Conservation (phyloP, 1,139 yeast species). For the Pichia sp. region DNA sequence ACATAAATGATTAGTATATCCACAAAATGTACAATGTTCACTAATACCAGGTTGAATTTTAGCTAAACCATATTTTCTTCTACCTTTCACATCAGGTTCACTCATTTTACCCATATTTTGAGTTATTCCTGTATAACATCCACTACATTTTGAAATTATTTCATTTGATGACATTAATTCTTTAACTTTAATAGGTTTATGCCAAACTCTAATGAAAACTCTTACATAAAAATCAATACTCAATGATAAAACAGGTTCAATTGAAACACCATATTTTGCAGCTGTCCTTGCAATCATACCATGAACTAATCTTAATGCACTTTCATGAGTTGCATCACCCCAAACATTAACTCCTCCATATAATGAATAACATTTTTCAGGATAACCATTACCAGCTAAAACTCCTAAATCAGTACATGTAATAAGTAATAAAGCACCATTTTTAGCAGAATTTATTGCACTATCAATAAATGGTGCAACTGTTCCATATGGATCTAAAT, state of each 20-base stretch:
- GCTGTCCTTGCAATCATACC: slow-evolving; percentile 74
- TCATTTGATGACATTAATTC: slow-evolving; percentile 66
- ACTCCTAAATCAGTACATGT: slow-evolving; percentile 97
- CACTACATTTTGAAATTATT: slow-evolving; percentile 77
- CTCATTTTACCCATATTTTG: slow-evolving; percentile 70
- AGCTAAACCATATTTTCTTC: slow-evolving; percentile 46
- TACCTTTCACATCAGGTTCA: slow-evolving; percentile 32
- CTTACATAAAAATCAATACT: slow-evolving; percentile 92
- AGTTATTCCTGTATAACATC: slow-evolving; percentile 67
- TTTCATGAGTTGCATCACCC: slow-evolving; percentile 85
- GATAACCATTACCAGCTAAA: slow-evolving; percentile 91
- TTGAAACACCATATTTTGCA: slow-evolving; percentile 77
- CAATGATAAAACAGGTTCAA: slow-evolving; percentile 78
- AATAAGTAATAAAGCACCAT: slow-evolving; percentile 77
- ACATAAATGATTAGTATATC: slow-evolving; percentile 62
- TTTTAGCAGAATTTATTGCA: slow-evolving; percentile 73
- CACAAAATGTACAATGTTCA: slow-evolving; percentile 63
- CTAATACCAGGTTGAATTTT: slow-evolving; percentile 49
- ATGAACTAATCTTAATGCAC: slow-evolving; percentile 79
- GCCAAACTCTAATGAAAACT: slow-evolving; percentile 67
- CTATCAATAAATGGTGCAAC: slow-evolving; percentile 93
- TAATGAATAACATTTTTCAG: slow-evolving; percentile 90
- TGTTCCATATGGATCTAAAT: slow-evolving; percentile 95
- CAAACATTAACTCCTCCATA: slow-evolving; percentile 90
- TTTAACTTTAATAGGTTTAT: slow-evolving; percentile 78